A percentile compares a stretch with the other conserved stretches of the same genome.
phyloP scores from a whole-genome alignment of 169 alveolate genomes.

The Eimeria praecox region DNA sequence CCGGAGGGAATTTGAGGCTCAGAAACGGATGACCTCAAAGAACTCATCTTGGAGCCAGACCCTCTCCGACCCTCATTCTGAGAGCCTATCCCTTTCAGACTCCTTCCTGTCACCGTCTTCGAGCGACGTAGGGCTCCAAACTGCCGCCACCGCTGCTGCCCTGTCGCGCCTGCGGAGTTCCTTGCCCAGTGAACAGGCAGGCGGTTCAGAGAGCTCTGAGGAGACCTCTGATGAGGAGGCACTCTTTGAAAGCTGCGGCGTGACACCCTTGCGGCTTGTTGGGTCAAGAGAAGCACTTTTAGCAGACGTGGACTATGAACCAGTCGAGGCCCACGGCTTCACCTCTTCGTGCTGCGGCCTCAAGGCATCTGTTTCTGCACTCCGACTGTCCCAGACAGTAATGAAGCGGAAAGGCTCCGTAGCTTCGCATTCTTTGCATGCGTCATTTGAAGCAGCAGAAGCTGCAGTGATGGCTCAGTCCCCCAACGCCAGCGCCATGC shows the following conservation, averaged over 20 bases:
- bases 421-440: background rate
- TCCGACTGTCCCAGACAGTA: background rate
- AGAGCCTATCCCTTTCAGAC: constrained; percentile 32
- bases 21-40: constrained; percentile 35
- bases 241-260: background rate
- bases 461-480: constrained; percentile 70
- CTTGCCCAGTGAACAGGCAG: constrained; percentile 1
- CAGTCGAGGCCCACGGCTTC: constrained; percentile 74
- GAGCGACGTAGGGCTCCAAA: constrained; percentile 9
- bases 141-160: constrained; percentile 4
- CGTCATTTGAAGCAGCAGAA: constrained; percentile 53
- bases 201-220: constrained; percentile 12
- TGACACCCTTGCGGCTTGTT: background rate
- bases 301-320: constrained; percentile 69
- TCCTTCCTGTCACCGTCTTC: constrained; percentile 30
- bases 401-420: constrained; percentile 1
- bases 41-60: constrained; percentile 22
- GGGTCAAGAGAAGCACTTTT: constrained; percentile 35
- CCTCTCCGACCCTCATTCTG: constrained; percentile 29
- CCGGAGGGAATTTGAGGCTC: constrained; percentile 41
- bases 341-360: constrained; percentile 67
- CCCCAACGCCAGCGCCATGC: constrained; percentile 23
- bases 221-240: constrained; percentile 52
- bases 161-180: background rate
- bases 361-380: constrained; percentile 36